Evolutionary conservation across 306 rosid genomes (phyloP).

Genomic region (Oemleria cerasiformis): DNA sequence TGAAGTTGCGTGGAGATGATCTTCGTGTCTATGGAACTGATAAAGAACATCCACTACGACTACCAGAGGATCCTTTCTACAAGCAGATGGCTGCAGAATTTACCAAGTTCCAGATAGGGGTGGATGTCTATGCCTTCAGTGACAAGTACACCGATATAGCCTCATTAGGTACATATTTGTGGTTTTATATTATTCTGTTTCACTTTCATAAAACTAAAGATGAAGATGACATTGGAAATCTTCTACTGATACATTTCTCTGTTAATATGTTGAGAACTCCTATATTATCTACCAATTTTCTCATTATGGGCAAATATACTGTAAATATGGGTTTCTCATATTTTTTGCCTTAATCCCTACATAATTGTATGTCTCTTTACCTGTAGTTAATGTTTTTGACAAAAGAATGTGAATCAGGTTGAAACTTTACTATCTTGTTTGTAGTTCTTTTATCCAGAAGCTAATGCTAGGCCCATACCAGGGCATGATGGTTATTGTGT

Average conservation of each 20-base stretch:
- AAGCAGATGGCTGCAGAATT: conserved; percentile 99
- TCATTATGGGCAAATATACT: not conserved
- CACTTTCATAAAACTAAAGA: conserved; percentile 14
- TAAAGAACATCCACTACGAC: conserved; percentile 76
- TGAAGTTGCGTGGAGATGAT: conserved; percentile 96
- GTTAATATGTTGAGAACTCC: not conserved
- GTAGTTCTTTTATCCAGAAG: not conserved
- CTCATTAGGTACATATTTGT: conserved; percentile 61
- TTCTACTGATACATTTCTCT: not conserved
- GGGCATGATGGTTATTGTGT: not conserved
- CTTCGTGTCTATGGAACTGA: conserved; percentile 91
- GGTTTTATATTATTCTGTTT: conserved; percentile 16
- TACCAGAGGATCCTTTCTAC: conserved; percentile 97
- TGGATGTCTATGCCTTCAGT: conserved; percentile 81
- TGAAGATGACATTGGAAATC: not conserved
- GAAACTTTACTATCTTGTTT: not conserved
- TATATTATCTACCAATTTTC: not conserved
- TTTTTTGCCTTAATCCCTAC: not conserved
- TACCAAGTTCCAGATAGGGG: conserved; percentile 87
- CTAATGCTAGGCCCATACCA: not conserved
- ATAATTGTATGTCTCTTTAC: not conserved
- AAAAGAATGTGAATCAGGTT: not conserved
- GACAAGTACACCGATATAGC: conserved; percentile 98
- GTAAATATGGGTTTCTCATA: not conserved
- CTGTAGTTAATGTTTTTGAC: not conserved